Conservation (phyloP, 176 grass and related monocot species). For the Typha latifolia region DNA sequence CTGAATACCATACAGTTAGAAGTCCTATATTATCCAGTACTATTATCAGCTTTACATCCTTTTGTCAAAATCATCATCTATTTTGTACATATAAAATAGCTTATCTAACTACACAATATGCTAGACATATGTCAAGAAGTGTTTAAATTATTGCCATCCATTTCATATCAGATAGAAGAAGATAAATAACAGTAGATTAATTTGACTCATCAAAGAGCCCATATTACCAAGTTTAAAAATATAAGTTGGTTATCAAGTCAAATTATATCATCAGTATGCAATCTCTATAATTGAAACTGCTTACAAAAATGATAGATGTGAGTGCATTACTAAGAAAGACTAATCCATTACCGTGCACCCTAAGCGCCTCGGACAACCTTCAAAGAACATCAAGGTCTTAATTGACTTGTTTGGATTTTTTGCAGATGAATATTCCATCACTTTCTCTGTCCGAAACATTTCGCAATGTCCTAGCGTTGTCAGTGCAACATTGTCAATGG, state of each 20-base stretch:
- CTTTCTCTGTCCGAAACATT: slow-evolving; percentile 73
- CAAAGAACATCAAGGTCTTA: slow-evolving; percentile 95
- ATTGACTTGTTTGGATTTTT: slow-evolving; percentile 45
- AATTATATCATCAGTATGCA: neutral
- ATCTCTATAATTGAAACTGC: too few species aligned
- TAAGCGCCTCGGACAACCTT: slow-evolving; percentile 66
- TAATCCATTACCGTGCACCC: slow-evolving; percentile 86
- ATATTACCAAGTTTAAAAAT: neutral
- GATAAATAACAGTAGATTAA: neutral
- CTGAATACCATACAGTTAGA: too few species aligned
- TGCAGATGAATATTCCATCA: slow-evolving; percentile 33
- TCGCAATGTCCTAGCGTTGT: slow-evolving; percentile 63
- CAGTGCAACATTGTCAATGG: slow-evolving; percentile 50
- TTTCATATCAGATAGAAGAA: too few species aligned
- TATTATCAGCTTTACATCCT: too few species aligned
- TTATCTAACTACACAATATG: too few species aligned
- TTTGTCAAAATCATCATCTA: too few species aligned
- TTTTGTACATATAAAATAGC: too few species aligned
- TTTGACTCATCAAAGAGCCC: neutral
- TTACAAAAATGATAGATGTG: neutral
- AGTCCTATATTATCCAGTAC: too few species aligned
- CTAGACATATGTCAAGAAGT: too few species aligned
- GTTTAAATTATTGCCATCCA: too few species aligned
- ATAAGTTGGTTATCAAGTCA: neutral
- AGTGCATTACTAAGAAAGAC: slow-evolving; percentile 6